These are phyloP conservation scores for Penicillium occitanis DNA, from an alignment of 2,329 filamentous ascomycete species.

Conservation along the genomic window DNA sequence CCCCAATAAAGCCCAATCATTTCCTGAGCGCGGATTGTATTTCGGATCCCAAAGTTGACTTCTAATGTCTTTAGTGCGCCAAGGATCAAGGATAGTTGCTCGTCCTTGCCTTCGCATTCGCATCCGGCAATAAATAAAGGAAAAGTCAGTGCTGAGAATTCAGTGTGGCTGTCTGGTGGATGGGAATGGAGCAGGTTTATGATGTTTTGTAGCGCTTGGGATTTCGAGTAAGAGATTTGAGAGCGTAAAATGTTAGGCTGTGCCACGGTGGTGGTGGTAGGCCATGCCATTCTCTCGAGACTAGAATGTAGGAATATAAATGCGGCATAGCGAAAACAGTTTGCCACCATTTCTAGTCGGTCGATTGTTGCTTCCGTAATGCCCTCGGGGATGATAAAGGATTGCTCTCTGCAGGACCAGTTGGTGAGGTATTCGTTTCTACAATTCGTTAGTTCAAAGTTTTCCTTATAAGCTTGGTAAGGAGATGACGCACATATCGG, in stretches of 20 bases:
- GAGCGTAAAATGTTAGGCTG: neutral
- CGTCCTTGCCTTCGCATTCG: constrained; percentile 27
- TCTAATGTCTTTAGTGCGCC: constrained; percentile 32
- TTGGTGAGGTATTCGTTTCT: constrained; percentile 35
- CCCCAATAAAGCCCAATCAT: constrained; percentile 15
- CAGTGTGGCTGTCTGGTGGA: constrained; percentile 36
- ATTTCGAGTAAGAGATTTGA: constrained; percentile 32
- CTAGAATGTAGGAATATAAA: constrained; percentile 40
- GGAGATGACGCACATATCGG: constrained; percentile 30
- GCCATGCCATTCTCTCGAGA: constrained; percentile 31
- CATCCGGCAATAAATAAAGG: constrained; percentile 40
- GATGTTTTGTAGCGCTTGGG: constrained; percentile 30
- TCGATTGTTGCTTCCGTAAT: constrained; percentile 29
- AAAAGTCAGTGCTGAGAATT: constrained; percentile 41
- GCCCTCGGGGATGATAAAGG: constrained; percentile 35
- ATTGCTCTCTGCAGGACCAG: constrained; percentile 32
- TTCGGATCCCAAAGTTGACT: constrained; percentile 28
- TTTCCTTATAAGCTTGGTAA: neutral
- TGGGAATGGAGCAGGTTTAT: constrained; percentile 29
- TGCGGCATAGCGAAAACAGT: constrained; percentile 40
- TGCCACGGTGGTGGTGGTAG: neutral
- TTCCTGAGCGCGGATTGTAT: constrained; percentile 19
- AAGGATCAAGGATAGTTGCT: constrained; percentile 30
- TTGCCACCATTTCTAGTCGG: constrained; percentile 38
- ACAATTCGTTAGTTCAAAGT: neutral